Percentiles rank a stretch among this genome's conserved stretches.
Evolutionary conservation across 495 filamentous ascomycete genomes (phyloP).

Genomic region (Emericellopsis terricola): DNA sequence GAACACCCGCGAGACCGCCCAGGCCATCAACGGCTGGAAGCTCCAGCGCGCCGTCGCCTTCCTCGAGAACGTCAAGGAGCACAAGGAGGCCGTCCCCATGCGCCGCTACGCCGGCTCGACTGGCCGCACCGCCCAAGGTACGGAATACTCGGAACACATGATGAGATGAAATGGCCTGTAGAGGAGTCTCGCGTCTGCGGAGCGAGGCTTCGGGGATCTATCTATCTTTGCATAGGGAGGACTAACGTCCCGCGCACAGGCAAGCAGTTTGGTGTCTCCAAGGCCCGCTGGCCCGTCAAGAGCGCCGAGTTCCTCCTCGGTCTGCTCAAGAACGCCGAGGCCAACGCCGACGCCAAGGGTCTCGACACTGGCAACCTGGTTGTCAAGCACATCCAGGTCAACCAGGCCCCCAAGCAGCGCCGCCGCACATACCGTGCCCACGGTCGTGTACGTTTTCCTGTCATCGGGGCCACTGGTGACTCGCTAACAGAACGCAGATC

Average conservation of each 20-base stretch:
- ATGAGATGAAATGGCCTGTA: background rate
- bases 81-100: conserved; percentile 94
- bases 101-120: conserved; percentile 87
- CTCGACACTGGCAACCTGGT: conserved; percentile 92
- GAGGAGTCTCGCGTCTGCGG: background rate
- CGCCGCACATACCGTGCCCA: conserved; percentile 98
- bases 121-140: conserved; percentile 90
- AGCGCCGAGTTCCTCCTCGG: conserved; percentile 93
- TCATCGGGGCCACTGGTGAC: background rate
- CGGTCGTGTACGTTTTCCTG: conserved; percentile 69
- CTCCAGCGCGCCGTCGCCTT: conserved; percentile 80
- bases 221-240: background rate
- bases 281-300: conserved; percentile 98
- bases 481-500: conserved; percentile 43
- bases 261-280: conserved; percentile 94
- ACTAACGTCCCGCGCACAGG: conserved; percentile 31
- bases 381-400: conserved; percentile 99
- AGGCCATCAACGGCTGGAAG: conserved; percentile 99
- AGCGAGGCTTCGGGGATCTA: background rate
- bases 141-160: conserved; percentile 7
- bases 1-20: conserved; percentile 98
- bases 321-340: conserved; percentile 96
- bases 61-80: conserved; percentile 89
- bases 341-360: conserved; percentile 97
- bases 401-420: conserved; percentile 97